A percentile compares a stretch with the other conserved stretches of the same genome.
Conservation (phyloP, 192 early-diverging fungal genomes). For the Coemansia sp. region DNA sequence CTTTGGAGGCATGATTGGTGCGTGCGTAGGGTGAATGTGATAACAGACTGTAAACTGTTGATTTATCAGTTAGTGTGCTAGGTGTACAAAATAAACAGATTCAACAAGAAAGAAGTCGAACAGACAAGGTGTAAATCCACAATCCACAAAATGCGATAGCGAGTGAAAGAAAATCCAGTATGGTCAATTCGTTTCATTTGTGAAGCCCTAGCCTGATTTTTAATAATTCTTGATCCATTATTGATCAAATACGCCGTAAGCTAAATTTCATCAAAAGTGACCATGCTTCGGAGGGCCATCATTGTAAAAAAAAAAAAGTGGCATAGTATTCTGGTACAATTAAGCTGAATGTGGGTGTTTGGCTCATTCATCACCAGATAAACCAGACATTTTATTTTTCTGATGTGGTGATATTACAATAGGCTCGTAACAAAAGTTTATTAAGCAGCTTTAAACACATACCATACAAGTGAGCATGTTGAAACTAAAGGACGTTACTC, state of each 20-base stretch:
- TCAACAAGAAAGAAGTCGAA: background rate
- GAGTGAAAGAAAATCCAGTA: background rate
- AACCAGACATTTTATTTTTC: too few species aligned
- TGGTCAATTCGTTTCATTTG: background rate
- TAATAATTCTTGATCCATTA: too few species aligned
- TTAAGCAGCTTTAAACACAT: background rate
- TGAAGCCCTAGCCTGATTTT: too few species aligned
- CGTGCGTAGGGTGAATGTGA: background rate
- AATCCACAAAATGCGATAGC: background rate
- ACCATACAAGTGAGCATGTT: background rate
- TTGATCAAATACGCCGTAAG: too few species aligned
- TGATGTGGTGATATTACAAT: too few species aligned
- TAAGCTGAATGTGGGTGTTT: too few species aligned
- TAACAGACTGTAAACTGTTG: background rate
- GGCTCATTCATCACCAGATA: too few species aligned
- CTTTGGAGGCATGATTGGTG: constrained; percentile 30
- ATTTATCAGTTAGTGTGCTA: background rate
- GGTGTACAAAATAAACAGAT: constrained; percentile 1
- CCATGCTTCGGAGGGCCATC: too few species aligned
- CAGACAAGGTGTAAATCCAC: background rate
- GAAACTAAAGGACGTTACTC: background rate
- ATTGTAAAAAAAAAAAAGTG: too few species aligned
- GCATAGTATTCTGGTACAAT: too few species aligned
- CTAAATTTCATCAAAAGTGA: too few species aligned
- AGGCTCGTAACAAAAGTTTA: too few species aligned